Conservation (phyloP, 148 eudicot genomes). For the Tetragonia tetragonoides region DNA sequence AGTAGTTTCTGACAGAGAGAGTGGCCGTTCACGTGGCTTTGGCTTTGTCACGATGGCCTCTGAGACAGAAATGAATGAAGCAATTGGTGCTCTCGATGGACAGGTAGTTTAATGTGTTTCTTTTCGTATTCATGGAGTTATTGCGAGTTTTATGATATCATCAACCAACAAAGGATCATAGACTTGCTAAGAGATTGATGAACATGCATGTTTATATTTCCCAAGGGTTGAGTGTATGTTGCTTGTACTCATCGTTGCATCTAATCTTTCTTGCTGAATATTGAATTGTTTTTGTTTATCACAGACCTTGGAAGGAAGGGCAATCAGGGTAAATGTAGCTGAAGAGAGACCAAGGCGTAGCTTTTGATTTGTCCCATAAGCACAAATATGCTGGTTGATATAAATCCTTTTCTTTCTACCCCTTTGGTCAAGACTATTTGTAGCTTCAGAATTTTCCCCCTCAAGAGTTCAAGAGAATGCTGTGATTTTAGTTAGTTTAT, state of each 20-base stretch:
- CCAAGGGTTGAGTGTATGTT: neutral
- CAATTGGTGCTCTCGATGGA: slow-evolving; percentile 76
- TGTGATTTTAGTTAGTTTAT: slow-evolving; percentile 27
- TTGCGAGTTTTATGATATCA: neutral
- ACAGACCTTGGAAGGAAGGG: slow-evolving; percentile 69
- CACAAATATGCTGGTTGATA: slow-evolving; percentile 20
- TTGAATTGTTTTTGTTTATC: slow-evolving; percentile 15
- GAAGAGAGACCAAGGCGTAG: slow-evolving; percentile 60
- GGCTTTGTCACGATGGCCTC: slow-evolving; percentile 82
- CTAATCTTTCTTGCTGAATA: too few species aligned
- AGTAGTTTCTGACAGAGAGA: slow-evolving; percentile 73
- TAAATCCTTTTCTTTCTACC: neutral
- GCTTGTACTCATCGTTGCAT: neutral
- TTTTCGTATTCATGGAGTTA: neutral
- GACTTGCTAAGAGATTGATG: neutral
- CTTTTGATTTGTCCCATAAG: slow-evolving; percentile 25
- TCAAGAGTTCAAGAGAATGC: slow-evolving; percentile 17
- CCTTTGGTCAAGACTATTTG: slow-evolving; percentile 25
- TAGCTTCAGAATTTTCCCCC: slow-evolving; percentile 24
- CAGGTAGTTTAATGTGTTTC: slow-evolving; percentile 39
- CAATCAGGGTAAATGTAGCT: slow-evolving; percentile 69
- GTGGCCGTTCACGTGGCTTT: slow-evolving; percentile 84
- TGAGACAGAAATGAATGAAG: slow-evolving; percentile 71
- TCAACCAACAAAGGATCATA: neutral
- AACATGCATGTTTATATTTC: neutral